Evolutionary conservation across 371 early-diverging fungal genomes (phyloP).

Genomic region (Mortierella sp.): DNA sequence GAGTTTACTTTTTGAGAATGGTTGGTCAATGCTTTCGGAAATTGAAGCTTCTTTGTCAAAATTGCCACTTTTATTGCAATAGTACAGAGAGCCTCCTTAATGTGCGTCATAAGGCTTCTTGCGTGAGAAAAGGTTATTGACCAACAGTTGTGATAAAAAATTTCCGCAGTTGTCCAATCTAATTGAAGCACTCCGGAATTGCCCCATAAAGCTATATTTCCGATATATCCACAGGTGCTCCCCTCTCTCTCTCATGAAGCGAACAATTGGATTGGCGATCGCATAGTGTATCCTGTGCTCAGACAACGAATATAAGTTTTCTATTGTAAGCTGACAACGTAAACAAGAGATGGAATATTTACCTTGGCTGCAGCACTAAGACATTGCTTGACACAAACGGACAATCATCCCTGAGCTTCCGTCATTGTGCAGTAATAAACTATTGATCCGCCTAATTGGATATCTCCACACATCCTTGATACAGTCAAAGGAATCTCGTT

Average conservation of each 20-base stretch:
- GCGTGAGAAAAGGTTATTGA: slow-evolving; percentile 5
- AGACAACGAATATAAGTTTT: neutral
- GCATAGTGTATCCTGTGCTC: neutral
- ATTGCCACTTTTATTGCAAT: neutral
- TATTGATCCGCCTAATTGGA: neutral
- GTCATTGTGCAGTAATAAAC: neutral
- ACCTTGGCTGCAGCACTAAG: neutral
- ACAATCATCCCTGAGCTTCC: neutral
- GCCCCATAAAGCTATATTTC: slow-evolving; percentile 2
- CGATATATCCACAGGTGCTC: neutral
- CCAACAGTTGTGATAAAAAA: too few species aligned
- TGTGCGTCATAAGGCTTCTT: neutral
- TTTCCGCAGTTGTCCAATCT: neutral
- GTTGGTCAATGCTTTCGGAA: slow-evolving; percentile 8
- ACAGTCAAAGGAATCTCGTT: neutral
- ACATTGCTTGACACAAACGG: slow-evolving; percentile 2
- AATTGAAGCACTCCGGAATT: neutral
- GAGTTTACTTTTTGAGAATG: slow-evolving; percentile 3
- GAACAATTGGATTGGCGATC: neutral
- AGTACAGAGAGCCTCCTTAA: neutral
- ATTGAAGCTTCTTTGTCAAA: slow-evolving; percentile 2
- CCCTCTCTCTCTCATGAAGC: neutral
- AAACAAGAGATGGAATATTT: too few species aligned
- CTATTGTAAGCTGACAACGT: too few species aligned
- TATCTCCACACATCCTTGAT: neutral